Evolutionary conservation across 108 stramenopile genomes (phyloP), one percentile per base, ranked within the genome.

Genomic region (Nitzschia sp.): DNA sequence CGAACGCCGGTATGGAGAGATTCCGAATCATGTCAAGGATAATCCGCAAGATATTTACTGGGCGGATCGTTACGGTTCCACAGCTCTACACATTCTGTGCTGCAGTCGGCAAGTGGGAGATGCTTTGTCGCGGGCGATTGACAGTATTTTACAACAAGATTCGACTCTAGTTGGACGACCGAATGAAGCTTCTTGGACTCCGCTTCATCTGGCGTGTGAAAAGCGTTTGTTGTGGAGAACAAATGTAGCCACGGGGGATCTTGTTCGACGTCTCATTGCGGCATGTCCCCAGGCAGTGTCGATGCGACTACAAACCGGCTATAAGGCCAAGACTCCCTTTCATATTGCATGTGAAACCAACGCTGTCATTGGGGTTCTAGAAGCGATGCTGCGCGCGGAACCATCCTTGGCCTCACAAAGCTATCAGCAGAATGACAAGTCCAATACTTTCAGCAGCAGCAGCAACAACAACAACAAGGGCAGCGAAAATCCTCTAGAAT

Each of bases 181-280:
- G 45, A 79, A 73, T 64, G 41, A 59, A 5, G 46, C 61, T 0
- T 34, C 44, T 23, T 79, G 71, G 67, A 79, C 78, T 3, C 78
- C 78, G 0, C 34, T 79, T n/a, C 78, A 79, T 79, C 66, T 68
- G 23, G 78, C 78, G 3, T 55, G 47, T 26, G 57, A 67, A 31
- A 58, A 55, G 25, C 60, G 58, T 11, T 36, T 71, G 9, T 21
- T 59, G 26, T 60, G 65, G 65, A 41, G 60, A n/a, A 13, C 53
- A 21, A 19, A 15, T 15, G n/a, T 45, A 9, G 21, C 34, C 13
- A 52, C 32, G 0, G 5, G 15, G 11, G n/a, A 53, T 19, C n/a
- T 73, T 11, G 30, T 72, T 0, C 47, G 71, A 36, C 6, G 15
- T 1, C 44, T 79, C 21, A 55, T 79, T 34, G 25, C 23, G 33